Evolutionary conservation across 345 rosid species (phyloP).

Genomic region (Anacardium occidentale): DNA sequence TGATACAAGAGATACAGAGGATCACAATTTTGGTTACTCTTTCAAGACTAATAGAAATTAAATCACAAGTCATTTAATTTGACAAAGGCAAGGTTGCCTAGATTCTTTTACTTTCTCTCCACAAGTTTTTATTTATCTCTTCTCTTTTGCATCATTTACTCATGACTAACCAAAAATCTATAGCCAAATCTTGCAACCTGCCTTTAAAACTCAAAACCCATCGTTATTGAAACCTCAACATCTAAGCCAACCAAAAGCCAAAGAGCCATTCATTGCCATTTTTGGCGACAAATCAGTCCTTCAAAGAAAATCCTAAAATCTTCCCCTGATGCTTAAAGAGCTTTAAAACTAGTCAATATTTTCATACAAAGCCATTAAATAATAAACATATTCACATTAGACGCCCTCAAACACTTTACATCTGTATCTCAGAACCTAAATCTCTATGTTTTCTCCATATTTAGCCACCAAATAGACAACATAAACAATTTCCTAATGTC

Average conservation of each 20-base stretch:
- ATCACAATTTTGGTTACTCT: neutral
- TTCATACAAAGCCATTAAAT: neutral
- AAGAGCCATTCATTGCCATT: neutral
- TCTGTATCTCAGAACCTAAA: neutral
- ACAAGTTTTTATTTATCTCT: neutral
- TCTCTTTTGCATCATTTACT: neutral
- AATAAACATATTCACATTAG: neutral
- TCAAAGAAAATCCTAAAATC: neutral
- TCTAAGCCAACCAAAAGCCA: neutral
- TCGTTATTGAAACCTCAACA: neutral
- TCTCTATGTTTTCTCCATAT: neutral
- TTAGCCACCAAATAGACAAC: neutral
- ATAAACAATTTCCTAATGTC: slow-evolving; percentile 5
- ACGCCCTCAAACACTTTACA: neutral
- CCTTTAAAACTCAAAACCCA: neutral
- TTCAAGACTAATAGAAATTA: neutral
- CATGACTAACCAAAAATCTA: neutral
- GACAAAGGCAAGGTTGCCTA: neutral
- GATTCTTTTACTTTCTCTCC: neutral
- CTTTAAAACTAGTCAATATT: neutral
- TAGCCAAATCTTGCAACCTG: neutral
- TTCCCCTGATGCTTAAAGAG: neutral
- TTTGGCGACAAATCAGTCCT: slow-evolving; percentile 5
- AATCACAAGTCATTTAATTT: neutral
- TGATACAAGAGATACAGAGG: neutral